Base-by-base conservation (phyloP, 2,329 filamentous ascomycete genomes). In the Cercospora sp. region DNA sequence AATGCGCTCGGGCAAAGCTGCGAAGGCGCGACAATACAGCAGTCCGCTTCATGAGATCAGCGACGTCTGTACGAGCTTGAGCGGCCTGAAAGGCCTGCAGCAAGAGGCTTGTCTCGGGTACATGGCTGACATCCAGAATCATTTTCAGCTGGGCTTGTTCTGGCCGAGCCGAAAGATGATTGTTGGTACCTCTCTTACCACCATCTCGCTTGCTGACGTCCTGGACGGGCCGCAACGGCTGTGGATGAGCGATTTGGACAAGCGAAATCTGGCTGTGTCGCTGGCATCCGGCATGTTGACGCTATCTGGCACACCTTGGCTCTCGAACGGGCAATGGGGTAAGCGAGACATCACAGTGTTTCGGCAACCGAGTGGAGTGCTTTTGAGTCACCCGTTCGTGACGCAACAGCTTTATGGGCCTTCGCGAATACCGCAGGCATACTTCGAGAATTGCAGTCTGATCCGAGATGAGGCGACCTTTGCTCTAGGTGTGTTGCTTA, bases 381-480 rank as follows among this genome's bases (percentile, higher is more conserved):
- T 48, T 4, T 9, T 48, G n/a, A 23, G 42, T 23, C 18, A 10
- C 3, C 42, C 42, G 3, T 48, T 59, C 66, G 55, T 20, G 45
- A 42, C 10, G 10, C 65, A 18, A 28, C 12, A 12, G 33, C 60
- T 23, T 23, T 23, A 23, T 26, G 10, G 7, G 4, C 13, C 16
- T 10, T 61, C 1, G 5, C 58, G 9, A 30, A 58, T 8, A 55
- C 33, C 5, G 53, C 65, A 9, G 13, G 8, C 26, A 20, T 18
- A 16, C 10, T 18, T 16, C 7, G 23, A 51, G 60, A 53, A 8
- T 7, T 48, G 31, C 45, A 26, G 20, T 28, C 18, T 51, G 18
- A 77, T 78, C 9, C 69, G 71, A 1, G 79, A 79, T 51, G 70
- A 74, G 42, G 73, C 74, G 0, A 59, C 80, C 6, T 80, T 78